Evolutionary conservation across 257 asterid genomes (phyloP).

Genomic region (Linaria vulgaris): DNA sequence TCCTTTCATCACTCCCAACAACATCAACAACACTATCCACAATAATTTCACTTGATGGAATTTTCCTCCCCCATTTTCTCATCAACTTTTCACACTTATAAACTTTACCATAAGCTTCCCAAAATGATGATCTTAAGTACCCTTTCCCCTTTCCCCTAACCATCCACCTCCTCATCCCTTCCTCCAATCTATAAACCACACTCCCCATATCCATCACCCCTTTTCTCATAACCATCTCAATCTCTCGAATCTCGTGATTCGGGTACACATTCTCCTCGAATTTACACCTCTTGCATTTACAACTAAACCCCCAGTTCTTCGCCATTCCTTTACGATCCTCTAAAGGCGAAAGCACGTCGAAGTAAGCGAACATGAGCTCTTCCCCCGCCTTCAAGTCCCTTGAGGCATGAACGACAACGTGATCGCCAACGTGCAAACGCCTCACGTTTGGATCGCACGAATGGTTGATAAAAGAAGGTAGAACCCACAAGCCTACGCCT

Average conservation of each 20-base stretch:
- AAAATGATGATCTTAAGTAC: constrained; percentile 70
- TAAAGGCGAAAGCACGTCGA: constrained; percentile 53
- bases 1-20: constrained; percentile 74
- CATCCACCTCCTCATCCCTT: constrained; percentile 65
- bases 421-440: constrained; percentile 77
- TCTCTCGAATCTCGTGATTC: constrained; percentile 61
- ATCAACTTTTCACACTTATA: constrained; percentile 55
- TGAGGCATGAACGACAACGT: constrained; percentile 62
- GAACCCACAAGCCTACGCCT: constrained; percentile 74
- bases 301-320: constrained; percentile 64
- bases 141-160: constrained; percentile 80
- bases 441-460: constrained; percentile 85
- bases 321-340: constrained; percentile 50
- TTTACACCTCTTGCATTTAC: constrained; percentile 65
- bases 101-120: constrained; percentile 63
- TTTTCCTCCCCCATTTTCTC: constrained; percentile 75
- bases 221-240: constrained; percentile 47
- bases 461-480: constrained; percentile 74
- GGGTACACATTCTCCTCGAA: constrained; percentile 42
- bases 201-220: constrained; percentile 62
- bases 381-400: constrained; percentile 79
- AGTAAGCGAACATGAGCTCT: constrained; percentile 70
- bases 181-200: constrained; percentile 69
- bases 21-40: constrained; percentile 70
- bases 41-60: constrained; percentile 48